phyloP scores from a whole-genome alignment of 2,329 filamentous ascomycete genomes.

The Cercospora berteroae region DNA sequence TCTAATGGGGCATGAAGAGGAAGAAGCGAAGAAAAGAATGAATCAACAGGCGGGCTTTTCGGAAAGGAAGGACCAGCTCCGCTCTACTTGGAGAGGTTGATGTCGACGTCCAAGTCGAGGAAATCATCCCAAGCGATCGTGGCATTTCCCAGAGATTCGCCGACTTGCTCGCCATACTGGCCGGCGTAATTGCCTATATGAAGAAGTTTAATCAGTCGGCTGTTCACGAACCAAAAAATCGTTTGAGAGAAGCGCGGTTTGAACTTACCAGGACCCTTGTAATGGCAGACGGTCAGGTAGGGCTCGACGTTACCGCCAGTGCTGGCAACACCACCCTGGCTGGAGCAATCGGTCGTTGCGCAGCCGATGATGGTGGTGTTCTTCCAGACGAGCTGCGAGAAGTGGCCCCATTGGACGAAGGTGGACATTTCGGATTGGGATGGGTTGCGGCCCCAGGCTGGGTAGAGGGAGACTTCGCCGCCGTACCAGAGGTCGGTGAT shows the following conservation, averaged over 20 bases:
- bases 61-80: neutral
- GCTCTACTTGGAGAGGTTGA: neutral
- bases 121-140: constrained; percentile 9
- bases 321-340: constrained; percentile 43
- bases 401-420: constrained; percentile 69
- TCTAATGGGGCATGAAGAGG: neutral
- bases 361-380: constrained; percentile 63
- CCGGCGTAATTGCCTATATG: constrained; percentile 19
- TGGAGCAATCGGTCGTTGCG: constrained; percentile 54
- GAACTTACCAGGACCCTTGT: constrained; percentile 65
- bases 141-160: constrained; percentile 2
- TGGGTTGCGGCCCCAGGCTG: constrained; percentile 48
- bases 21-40: neutral
- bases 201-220: neutral
- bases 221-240: too few relatives aligned
- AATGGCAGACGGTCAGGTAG: constrained; percentile 84
- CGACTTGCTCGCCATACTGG: constrained; percentile 18
- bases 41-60: neutral
- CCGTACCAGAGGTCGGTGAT: constrained; percentile 87
- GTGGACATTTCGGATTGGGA: constrained; percentile 43
- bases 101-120: neutral
- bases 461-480: constrained; percentile 62
- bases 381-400: constrained; percentile 71
- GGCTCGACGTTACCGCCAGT: constrained; percentile 44
- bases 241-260: too few relatives aligned